Evolutionary conservation across 306 rosid genomes (phyloP).

Genomic region (Albizia julibrissin): DNA sequence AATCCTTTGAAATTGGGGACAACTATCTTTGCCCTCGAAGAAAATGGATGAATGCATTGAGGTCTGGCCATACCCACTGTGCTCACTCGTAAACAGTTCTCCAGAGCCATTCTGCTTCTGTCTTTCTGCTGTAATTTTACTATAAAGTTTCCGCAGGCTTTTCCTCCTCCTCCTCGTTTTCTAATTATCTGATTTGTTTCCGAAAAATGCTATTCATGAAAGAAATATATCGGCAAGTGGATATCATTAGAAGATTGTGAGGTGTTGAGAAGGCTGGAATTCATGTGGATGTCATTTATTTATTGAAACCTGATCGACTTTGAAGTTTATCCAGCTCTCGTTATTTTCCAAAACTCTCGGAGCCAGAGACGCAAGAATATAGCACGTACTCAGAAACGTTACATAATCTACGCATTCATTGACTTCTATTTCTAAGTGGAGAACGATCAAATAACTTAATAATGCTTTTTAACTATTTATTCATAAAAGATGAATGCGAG

Average conservation of each 20-base stretch:
- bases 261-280: slow-evolving; percentile 52
- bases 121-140: background rate
- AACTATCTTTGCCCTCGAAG: slow-evolving; percentile 53
- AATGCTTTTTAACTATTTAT: background rate
- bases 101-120: slow-evolving; percentile 55
- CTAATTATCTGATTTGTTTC: background rate
- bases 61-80: slow-evolving; percentile 52
- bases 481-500: background rate
- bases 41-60: slow-evolving; percentile 51
- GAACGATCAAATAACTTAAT: background rate
- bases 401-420: background rate
- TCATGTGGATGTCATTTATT: slow-evolving; percentile 53
- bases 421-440: background rate
- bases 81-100: slow-evolving; percentile 62
- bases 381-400: background rate
- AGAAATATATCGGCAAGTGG: slow-evolving; percentile 29
- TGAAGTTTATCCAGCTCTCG: background rate
- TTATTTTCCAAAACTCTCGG: background rate
- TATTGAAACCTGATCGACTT: background rate
- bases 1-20: slow-evolving; percentile 38
- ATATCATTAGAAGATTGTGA: slow-evolving; percentile 46
- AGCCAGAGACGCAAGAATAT: background rate
- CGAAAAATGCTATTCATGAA: background rate
- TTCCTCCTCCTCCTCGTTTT: background rate
- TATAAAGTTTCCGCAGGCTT: background rate